Conservation (phyloP, 2,329 filamentous ascomycete species). For the Chaetomiaceae sp. region DNA sequence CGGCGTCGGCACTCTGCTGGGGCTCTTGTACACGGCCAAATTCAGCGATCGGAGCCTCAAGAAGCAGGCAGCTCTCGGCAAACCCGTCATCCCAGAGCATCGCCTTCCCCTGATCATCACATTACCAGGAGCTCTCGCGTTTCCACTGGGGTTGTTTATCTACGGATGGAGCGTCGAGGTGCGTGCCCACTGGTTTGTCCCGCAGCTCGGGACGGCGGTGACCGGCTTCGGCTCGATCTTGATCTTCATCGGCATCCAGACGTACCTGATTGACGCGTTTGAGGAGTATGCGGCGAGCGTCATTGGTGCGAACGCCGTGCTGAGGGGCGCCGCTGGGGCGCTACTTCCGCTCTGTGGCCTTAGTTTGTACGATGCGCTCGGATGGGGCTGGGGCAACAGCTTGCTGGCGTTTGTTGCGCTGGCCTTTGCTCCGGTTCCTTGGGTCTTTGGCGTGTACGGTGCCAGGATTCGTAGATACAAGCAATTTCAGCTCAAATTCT, state of each 20-base stretch:
- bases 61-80: constrained; percentile 36
- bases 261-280: constrained; percentile 26
- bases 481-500: neutral
- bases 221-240: constrained; percentile 19
- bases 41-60: constrained; percentile 19
- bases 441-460: neutral
- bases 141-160: constrained; percentile 30
- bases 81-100: constrained; percentile 22
- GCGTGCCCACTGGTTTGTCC: constrained; percentile 44
- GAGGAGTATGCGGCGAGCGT: constrained; percentile 34
- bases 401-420: constrained; percentile 28
- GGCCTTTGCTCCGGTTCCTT: constrained; percentile 19
- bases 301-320: constrained; percentile 52
- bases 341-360: constrained; percentile 46
- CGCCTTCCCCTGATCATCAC: constrained; percentile 22
- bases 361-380: constrained; percentile 27
- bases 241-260: constrained; percentile 36
- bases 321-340: constrained; percentile 45
- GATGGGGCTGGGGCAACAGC: constrained; percentile 30
- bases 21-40: neutral
- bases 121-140: constrained; percentile 12
- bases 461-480: neutral
- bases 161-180: constrained; percentile 31
- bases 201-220: constrained; percentile 36
- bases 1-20: neutral